phyloP scores from a whole-genome alignment of 73 alveolate species.

The Paramecium bursaria region DNA sequence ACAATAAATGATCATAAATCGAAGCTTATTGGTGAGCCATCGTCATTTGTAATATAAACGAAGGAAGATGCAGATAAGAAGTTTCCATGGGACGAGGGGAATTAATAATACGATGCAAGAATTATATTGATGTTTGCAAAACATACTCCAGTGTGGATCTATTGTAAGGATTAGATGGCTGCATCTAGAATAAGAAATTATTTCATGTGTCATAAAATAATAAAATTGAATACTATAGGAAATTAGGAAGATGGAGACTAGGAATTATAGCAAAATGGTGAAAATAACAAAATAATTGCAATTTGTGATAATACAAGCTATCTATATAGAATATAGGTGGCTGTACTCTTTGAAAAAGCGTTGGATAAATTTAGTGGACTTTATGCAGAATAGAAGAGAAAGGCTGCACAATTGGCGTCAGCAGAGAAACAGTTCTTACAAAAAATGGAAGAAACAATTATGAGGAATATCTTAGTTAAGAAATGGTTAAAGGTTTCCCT shows the following conservation, averaged over 20 bases:
- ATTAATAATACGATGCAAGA: conserved; percentile 1
- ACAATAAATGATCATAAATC: not conserved
- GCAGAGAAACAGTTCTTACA: not conserved
- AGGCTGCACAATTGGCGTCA: conserved; percentile 15
- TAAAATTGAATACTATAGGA: no score
- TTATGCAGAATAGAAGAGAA: not conserved
- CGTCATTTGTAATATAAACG: not conserved
- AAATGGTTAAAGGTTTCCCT: conserved; percentile 3
- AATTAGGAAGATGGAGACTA: no score
- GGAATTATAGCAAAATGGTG: no score
- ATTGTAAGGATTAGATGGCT: conserved; percentile 14
- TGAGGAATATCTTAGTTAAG: not conserved
- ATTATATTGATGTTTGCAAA: not conserved
- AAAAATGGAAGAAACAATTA: not conserved
- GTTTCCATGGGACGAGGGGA: conserved; percentile 12
- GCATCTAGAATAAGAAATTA: not conserved
- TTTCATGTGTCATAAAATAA: conserved; percentile 11
- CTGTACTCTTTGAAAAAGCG: not conserved
- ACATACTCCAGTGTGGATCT: conserved; percentile 45
- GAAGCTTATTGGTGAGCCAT: not conserved
- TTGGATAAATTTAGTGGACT: not conserved
- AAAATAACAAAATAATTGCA: not conserved
- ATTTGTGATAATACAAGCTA: not conserved
- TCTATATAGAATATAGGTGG: not conserved
- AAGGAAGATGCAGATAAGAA: conserved; percentile 13